Percentiles rank a stretch among this genome's conserved stretches.
Evolutionary conservation across 768 basidiomycete genomes (phyloP).

Genomic region (Lactarius trivialis): DNA sequence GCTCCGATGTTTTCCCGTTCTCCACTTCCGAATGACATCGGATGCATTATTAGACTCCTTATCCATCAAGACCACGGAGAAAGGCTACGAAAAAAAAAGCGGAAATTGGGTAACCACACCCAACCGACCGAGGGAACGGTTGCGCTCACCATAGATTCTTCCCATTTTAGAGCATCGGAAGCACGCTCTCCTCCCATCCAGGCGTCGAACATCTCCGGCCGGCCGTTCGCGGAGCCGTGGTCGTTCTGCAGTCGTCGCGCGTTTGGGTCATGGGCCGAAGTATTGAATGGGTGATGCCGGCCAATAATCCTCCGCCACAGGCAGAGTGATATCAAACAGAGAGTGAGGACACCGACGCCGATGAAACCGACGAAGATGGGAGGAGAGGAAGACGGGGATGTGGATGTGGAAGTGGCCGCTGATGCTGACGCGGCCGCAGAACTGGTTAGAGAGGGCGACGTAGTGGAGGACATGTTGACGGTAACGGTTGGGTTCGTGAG

Average conservation of each 20-base stretch:
- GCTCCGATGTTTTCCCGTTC: neutral
- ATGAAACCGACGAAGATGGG: conserved; percentile 16
- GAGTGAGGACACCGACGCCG: conserved; percentile 5
- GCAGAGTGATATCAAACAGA: conserved; percentile 3
- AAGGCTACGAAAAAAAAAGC: neutral
- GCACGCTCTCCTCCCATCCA: conserved; percentile 8
- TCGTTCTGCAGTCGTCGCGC: neutral
- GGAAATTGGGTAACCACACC: too few relatives aligned
- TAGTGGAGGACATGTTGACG: neutral
- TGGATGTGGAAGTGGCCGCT: neutral
- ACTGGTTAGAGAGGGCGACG: neutral
- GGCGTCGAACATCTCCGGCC: conserved; percentile 18
- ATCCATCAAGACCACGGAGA: conserved; percentile 7
- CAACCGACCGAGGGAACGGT: neutral
- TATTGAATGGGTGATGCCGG: neutral
- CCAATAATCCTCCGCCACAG: conserved; percentile 8
- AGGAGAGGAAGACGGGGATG: neutral
- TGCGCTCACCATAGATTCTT: conserved; percentile 5
- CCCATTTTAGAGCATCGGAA: conserved; percentile 1
- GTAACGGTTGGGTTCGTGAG: neutral
- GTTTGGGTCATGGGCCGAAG: neutral
- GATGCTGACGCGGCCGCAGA: neutral
- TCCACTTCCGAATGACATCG: neutral
- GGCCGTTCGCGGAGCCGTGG: neutral
- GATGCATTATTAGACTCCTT: neutral